Conservation (phyloP, 139 green algal genomes). For the Chlorella ohadii region DNA sequence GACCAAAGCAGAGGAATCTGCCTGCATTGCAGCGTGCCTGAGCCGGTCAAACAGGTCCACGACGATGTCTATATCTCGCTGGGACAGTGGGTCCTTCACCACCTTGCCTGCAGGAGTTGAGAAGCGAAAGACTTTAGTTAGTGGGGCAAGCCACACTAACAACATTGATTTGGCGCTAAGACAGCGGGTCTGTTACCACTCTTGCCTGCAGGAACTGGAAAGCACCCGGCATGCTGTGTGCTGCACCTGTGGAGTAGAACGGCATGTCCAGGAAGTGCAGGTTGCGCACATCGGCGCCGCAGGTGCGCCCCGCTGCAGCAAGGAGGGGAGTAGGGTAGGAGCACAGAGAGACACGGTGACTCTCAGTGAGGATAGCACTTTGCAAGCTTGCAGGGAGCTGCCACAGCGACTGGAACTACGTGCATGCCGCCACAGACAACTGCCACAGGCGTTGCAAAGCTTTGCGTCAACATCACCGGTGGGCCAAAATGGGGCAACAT, state of each 20-base stretch:
- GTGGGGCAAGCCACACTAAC: no score
- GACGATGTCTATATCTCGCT: neutral
- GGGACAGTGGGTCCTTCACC: constrained; percentile 14
- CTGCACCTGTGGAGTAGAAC: constrained; percentile 40
- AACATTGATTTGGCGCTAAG: no score
- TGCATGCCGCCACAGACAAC: no score
- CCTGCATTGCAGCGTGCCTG: no score
- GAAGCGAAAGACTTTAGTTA: neutral
- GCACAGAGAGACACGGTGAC: no score
- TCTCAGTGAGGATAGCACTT: no score
- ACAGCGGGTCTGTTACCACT: constrained; percentile 27
- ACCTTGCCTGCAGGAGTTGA: constrained; percentile 10
- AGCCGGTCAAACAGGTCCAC: constrained; percentile 32
- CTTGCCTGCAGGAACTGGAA: constrained; percentile 3
- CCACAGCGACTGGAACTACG: neutral
- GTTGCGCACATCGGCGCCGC: neutral
- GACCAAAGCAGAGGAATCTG: no score
- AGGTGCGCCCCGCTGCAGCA: constrained; percentile 26
- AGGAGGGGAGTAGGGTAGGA: neutral
- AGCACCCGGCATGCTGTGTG: no score
- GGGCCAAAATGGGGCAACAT: no score
- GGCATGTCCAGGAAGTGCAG: constrained; percentile 37
- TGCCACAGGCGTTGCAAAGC: no score
- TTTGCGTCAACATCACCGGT: no score
- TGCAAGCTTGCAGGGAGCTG: neutral